These are phyloP conservation scores for Mortierella sp. DNA, from an alignment of 371 early-diverging fungal species.

Conservation along the genomic window DNA sequence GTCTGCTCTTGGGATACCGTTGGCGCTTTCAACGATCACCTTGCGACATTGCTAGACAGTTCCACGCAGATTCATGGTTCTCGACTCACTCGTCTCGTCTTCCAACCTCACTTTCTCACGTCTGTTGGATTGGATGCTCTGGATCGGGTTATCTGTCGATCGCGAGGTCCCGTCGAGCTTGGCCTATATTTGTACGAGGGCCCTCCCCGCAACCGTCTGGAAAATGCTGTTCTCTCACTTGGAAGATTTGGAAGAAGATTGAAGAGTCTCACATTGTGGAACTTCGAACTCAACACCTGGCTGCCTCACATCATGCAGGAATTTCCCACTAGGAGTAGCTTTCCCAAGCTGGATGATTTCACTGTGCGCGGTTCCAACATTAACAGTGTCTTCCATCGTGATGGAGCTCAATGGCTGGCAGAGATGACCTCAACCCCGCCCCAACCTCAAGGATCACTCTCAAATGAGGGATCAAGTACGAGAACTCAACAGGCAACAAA, in stretches of 20 bases:
- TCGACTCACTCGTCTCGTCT: background rate
- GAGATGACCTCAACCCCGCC: background rate
- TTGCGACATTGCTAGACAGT: background rate
- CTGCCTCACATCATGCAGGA: background rate
- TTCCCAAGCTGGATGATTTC: too few relatives aligned
- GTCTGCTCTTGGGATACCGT: background rate
- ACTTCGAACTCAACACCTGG: background rate
- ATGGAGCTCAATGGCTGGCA: background rate
- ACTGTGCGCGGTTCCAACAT: too few relatives aligned
- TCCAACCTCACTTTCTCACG: background rate
- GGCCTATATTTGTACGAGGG: background rate
- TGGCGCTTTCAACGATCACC: background rate
- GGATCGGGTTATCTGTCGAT: background rate
- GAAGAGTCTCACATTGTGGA: background rate
- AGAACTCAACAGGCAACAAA: too few relatives aligned
- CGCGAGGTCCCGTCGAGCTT: background rate
- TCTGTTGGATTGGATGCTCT: background rate
- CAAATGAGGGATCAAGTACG: too few relatives aligned
- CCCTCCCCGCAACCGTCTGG: too few relatives aligned
- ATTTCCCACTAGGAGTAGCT: background rate
- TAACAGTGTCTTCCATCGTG: background rate
- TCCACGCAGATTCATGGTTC: background rate
- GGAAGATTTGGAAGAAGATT: background rate
- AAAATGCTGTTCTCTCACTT: background rate
- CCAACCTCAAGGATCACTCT: too few relatives aligned